Conservation (phyloP, 2,329 filamentous ascomycete genomes). For the Botrytis byssoidea region DNA sequence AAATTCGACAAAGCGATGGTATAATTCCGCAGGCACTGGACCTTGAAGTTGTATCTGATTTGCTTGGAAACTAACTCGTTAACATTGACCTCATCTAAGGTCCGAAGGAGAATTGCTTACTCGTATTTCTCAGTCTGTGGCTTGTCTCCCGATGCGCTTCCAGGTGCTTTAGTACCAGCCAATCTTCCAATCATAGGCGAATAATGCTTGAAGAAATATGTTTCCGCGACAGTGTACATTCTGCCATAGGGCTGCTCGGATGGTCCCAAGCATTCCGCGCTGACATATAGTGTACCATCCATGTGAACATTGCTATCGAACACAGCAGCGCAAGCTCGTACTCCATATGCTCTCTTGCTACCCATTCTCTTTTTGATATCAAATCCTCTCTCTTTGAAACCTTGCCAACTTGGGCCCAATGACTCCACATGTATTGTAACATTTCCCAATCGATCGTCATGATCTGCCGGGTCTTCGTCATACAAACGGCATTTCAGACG, state of each 20-base stretch:
- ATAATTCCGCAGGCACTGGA: conserved; percentile 75
- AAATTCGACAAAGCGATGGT: conserved; percentile 93
- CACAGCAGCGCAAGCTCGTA: conserved; percentile 66
- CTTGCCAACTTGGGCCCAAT: conserved; percentile 65
- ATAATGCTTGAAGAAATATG: conserved; percentile 77
- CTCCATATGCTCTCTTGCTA: conserved; percentile 80
- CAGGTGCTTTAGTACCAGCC: conserved; percentile 66
- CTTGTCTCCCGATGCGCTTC: conserved; percentile 53
- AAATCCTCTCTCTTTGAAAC: conserved; percentile 62
- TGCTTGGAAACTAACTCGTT: conserved; percentile 72
- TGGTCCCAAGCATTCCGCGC: conserved; percentile 72
- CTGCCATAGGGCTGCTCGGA: conserved; percentile 67
- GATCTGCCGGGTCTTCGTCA: conserved; percentile 84
- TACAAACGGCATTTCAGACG: conserved; percentile 81
- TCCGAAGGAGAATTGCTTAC: conserved; percentile 47
- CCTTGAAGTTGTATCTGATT: conserved; percentile 86
- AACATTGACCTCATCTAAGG: conserved; percentile 15
- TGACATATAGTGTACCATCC: conserved; percentile 68
- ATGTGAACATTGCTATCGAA: conserved; percentile 63
- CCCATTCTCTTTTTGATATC: conserved; percentile 79
- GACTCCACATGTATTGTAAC: conserved; percentile 66
- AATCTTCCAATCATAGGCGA: conserved; percentile 86
- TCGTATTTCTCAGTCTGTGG: conserved; percentile 67
- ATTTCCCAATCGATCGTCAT: conserved; percentile 85
- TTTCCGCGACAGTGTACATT: conserved; percentile 77